phyloP scores from a whole-genome alignment of 192 early-diverging fungal genomes.

The Coemansia sp. region DNA sequence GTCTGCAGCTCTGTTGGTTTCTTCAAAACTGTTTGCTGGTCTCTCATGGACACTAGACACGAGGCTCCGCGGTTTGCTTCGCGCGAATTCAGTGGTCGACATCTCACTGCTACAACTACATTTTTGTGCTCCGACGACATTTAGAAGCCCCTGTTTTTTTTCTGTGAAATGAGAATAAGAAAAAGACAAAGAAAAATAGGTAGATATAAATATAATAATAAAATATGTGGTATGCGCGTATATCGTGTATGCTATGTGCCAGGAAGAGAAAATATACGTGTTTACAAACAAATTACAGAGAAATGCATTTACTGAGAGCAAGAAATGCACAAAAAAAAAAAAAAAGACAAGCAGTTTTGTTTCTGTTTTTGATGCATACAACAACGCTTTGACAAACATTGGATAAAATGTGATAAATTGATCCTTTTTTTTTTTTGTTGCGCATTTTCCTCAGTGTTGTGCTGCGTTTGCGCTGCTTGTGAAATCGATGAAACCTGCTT shows the following conservation, averaged over 20 bases:
- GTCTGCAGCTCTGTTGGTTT: slow-evolving; percentile 33
- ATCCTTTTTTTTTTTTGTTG: background rate
- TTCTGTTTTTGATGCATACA: background rate
- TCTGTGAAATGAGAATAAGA: background rate
- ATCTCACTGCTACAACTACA: slow-evolving; percentile 71
- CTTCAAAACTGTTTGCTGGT: slow-evolving; percentile 67
- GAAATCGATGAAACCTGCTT: too few relatives aligned
- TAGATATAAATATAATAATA: background rate
- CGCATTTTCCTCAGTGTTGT: too few relatives aligned
- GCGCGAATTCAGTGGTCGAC: slow-evolving; percentile 74
- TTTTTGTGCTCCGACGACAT: slow-evolving; percentile 38
- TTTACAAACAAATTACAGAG: background rate
- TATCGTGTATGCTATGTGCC: too few relatives aligned
- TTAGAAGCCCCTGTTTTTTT: background rate
- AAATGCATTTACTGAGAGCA: background rate
- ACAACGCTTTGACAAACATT: too few relatives aligned
- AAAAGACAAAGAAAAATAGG: background rate
- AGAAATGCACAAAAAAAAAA: background rate
- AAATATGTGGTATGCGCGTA: background rate
- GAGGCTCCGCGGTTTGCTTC: slow-evolving; percentile 65
- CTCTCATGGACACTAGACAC: slow-evolving; percentile 70
- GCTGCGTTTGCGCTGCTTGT: too few relatives aligned
- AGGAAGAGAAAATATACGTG: background rate
- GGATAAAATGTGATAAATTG: background rate
- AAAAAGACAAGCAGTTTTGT: background rate